phyloP scores from a whole-genome alignment of 1,284 basidiomycete genomes.

The Naganishia sp. region DNA sequence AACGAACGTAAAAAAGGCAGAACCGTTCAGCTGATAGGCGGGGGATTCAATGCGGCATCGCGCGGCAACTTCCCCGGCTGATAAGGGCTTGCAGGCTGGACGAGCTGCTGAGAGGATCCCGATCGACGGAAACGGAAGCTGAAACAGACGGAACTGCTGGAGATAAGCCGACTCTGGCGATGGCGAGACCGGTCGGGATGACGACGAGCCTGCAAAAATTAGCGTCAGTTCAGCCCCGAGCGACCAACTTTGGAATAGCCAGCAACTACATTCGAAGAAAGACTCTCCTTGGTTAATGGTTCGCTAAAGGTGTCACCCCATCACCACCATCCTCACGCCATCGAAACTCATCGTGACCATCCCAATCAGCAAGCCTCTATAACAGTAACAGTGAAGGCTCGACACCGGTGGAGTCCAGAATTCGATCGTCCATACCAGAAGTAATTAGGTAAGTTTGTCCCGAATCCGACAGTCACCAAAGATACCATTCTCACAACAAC shows the following conservation, averaged over 20 bases:
- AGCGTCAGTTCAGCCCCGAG: constrained; percentile 18
- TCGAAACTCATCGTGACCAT: no score
- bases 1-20: neutral
- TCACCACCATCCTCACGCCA: no score
- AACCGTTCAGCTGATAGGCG: neutral
- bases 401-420: no score
- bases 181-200: constrained; percentile 14
- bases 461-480: no score
- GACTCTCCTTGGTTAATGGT: no score
- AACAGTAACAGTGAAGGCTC: no score
- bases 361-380: no score
- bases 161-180: constrained; percentile 16
- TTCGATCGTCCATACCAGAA: no score
- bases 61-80: neutral
- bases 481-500: no score
- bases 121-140: constrained; percentile 2
- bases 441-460: no score
- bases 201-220: constrained; percentile 22
- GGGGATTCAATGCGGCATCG: neutral
- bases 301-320: no score
- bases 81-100: neutral
- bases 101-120: neutral
- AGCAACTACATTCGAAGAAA: neutral
- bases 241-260: neutral
- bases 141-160: constrained; percentile 3